Evolutionary conservation across 331 rosid genomes (phyloP), one percentile per base, ranked within the genome.

Genomic region (Malus hybrid): DNA sequence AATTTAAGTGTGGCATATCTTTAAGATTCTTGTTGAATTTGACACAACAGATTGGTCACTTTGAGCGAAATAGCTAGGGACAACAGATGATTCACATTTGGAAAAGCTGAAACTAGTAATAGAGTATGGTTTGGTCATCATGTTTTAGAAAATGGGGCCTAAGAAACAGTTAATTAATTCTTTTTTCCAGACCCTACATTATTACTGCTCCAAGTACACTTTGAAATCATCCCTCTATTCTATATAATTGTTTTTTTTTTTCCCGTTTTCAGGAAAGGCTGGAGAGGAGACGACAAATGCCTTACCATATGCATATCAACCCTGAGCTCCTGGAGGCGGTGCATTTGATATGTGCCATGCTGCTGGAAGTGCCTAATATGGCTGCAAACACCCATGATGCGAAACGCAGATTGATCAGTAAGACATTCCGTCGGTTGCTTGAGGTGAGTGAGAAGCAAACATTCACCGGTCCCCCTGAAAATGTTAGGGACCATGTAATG

Each of bases 241-340:
- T 62, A 7, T 19, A 12, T 24, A 61, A 33, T 36, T 72, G 5
- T 65, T 13, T 20, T 2, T 0, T 44, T 46, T 44, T 10, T 2
- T 32, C 33, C 16, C 18, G 19, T 73, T 59, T 69, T 39, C 91
- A 95, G 99, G 99, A 95, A 87, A 90, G 98, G 80, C 74, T 90
- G 86, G 99, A 95, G 88, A 86, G 99, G 82, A 90, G 99, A 76
- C 88, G 99, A 2, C 98, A 92, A 83, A 95, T 95, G 99, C 99
- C 99, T 33, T 95, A 95, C 80, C 99, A 95, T 67, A 95, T 95
- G 99, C 99, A 95, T 83, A 95, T 95, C 60, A 95, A 92, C 85
- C 98, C 91, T 24, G 99, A 95, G 87, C 97, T 95, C 69, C 67
- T 95, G 82, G 99, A 95, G 82, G 79, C 96, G 0, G 97, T 95